Conservation (phyloP, 345 rosid genomes). For the Populus euphratica region DNA sequence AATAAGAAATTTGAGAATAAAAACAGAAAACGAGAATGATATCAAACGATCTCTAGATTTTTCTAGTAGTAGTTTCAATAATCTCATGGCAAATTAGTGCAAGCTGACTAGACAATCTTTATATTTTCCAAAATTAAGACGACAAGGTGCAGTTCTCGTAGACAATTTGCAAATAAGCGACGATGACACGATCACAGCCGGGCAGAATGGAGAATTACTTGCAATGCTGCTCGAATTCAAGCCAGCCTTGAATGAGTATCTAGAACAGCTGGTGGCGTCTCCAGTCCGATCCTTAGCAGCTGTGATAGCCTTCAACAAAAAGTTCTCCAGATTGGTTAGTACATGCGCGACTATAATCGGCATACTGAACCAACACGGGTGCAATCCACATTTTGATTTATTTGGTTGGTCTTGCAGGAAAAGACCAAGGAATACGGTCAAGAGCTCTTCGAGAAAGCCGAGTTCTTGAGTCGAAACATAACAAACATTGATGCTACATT, state of each 20-base stretch:
- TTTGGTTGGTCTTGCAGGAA: slow-evolving; percentile 37
- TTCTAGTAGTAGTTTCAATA: too few species aligned
- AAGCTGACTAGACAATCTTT: too few species aligned
- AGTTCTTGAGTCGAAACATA: background rate
- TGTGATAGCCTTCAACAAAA: slow-evolving; percentile 49
- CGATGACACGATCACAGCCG: slow-evolving; percentile 11
- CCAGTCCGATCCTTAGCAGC: slow-evolving; percentile 58
- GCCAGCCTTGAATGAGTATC: slow-evolving; percentile 47
- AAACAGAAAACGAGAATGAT: too few species aligned
- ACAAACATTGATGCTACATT: slow-evolving; percentile 7
- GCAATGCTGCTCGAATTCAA: slow-evolving; percentile 55
- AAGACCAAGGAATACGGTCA: slow-evolving; percentile 50
- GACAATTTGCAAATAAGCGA: slow-evolving; percentile 44
- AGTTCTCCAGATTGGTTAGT: slow-evolving; percentile 40
- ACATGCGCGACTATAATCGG: too few species aligned
- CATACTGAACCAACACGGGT: too few species aligned
- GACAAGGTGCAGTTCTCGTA: slow-evolving; percentile 45
- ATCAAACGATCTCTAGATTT: too few species aligned
- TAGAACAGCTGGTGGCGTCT: slow-evolving; percentile 38
- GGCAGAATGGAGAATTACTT: slow-evolving; percentile 35
- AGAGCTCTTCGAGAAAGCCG: slow-evolving; percentile 37
- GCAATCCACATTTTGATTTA: too few species aligned
- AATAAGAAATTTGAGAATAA: too few species aligned
- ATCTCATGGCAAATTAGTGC: too few species aligned
- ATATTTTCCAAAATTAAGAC: slow-evolving; percentile 23